Percentiles rank a stretch among this genome's conserved stretches.
phyloP scores from a whole-genome alignment of 306 rosid genomes.

The Prunus mume region DNA sequence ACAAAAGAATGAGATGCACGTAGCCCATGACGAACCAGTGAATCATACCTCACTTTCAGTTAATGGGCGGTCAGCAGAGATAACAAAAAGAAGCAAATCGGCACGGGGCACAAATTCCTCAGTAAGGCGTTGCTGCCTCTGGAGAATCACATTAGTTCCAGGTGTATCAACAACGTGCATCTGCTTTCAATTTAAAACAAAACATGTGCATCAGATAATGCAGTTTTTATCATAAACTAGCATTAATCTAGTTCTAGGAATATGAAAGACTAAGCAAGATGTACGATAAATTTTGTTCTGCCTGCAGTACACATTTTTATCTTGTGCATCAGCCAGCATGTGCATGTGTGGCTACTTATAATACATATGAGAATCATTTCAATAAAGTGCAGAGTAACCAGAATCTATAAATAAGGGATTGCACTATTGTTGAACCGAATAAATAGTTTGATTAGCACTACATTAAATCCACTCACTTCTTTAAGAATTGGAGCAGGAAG shows the following conservation, averaged over 20 bases:
- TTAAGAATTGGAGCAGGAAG: conserved; percentile 94
- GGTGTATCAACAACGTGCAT: conserved; percentile 95
- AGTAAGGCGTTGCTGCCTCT: conserved; percentile 90
- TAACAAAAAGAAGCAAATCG: conserved; percentile 89
- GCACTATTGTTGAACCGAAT: conserved; percentile 6
- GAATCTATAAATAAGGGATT: neutral
- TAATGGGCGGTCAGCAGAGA: conserved; percentile 95
- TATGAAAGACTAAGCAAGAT: neutral
- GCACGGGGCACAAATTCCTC: conserved; percentile 99
- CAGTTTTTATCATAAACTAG: conserved; percentile 4
- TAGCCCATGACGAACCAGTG: neutral
- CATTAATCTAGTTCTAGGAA: neutral
- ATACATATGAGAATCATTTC: neutral
- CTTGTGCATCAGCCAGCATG: neutral
- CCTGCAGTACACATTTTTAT: neutral
- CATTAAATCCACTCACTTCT: conserved; percentile 51
- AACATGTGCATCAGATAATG: neutral
- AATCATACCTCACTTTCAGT: conserved; percentile 91
- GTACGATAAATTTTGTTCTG: neutral
- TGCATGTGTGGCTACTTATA: neutral
- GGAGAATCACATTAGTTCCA: conserved; percentile 98
- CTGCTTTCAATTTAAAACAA: conserved; percentile 40
- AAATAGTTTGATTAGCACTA: neutral
- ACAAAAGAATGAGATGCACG: conserved; percentile 1
- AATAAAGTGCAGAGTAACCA: conserved; percentile 11